These are phyloP conservation scores for Calonectria leucothoes DNA, from an alignment of 2,329 filamentous ascomycete genomes.

Conservation along the genomic window DNA sequence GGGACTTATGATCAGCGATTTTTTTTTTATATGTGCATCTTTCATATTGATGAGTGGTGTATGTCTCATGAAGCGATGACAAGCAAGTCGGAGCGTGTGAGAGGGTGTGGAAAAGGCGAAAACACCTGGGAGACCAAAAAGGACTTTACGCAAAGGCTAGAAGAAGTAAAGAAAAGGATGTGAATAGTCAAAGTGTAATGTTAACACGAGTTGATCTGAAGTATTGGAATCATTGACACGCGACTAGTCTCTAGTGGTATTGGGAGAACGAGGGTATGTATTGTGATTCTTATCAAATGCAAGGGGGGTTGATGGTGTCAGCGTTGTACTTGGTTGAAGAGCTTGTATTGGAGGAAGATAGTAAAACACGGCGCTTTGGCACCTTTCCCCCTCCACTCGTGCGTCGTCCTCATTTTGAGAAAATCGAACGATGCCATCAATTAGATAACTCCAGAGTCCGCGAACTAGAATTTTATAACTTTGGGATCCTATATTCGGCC, in stretches of 20 bases:
- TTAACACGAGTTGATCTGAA: not conserved
- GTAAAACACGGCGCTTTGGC: not conserved
- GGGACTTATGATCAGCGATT: slow-evolving; percentile 31
- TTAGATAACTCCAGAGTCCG: too few species aligned
- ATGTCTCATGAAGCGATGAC: slow-evolving; percentile 1
- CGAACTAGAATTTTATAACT: not conserved
- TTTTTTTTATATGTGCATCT: slow-evolving; percentile 14
- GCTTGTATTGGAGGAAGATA: not conserved
- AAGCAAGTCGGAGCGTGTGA: not conserved
- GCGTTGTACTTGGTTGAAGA: not conserved
- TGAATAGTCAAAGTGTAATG: not conserved
- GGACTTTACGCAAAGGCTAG: not conserved
- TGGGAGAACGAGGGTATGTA: not conserved
- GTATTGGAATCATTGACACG: not conserved
- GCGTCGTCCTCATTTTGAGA: too few species aligned
- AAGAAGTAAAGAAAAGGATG: slow-evolving; percentile 7
- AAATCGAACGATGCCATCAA: too few species aligned
- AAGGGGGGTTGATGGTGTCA: not conserved
- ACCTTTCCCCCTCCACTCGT: too few species aligned
- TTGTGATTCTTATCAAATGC: not conserved
- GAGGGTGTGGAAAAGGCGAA: slow-evolving; percentile 2
- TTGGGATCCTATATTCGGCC: not conserved
- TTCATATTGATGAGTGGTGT: not conserved
- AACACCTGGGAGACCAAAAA: not conserved
- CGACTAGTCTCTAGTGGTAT: not conserved